A percentile compares a stretch with the other conserved stretches of the same genome.
phyloP scores from a whole-genome alignment of 805 yeast species.

The Groenewaldozyma tartarivorans region DNA sequence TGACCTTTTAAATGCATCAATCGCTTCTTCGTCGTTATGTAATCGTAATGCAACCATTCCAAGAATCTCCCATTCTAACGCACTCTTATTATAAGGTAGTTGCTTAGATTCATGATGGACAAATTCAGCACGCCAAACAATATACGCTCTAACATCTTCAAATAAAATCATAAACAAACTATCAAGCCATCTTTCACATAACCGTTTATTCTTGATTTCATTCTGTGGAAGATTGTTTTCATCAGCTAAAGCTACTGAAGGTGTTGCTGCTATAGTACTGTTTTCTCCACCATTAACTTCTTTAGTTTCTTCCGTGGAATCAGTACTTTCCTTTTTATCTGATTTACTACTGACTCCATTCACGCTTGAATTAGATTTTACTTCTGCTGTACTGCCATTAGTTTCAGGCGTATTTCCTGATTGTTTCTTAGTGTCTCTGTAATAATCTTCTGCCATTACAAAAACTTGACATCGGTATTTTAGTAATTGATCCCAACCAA shows the following conservation, averaged over 20 bases:
- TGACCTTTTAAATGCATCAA: conserved; percentile 70
- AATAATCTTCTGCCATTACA: conserved; percentile 70
- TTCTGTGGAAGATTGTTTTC: neutral
- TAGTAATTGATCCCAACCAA: conserved; percentile 80
- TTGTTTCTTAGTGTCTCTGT: conserved; percentile 21
- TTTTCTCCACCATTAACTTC: conserved; percentile 2
- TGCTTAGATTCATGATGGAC: conserved; percentile 86
- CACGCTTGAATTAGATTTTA: neutral
- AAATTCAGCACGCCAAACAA: conserved; percentile 88
- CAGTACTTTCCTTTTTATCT: too few relatives aligned
- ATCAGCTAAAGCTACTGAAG: conserved; percentile 2
- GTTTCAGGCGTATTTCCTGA: neutral
- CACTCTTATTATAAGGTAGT: conserved; percentile 62
- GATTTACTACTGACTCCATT: too few relatives aligned
- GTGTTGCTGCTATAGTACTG: neutral
- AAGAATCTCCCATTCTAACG: conserved; percentile 86
- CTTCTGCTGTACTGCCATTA: neutral
- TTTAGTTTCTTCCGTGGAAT: conserved; percentile 2
- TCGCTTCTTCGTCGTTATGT: conserved; percentile 80
- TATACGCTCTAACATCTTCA: conserved; percentile 61
- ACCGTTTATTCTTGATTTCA: conserved; percentile 35
- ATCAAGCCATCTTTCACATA: conserved; percentile 75
- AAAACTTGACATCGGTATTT: conserved; percentile 60
- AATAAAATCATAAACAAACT: conserved; percentile 59
- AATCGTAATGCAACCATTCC: conserved; percentile 81